Evolutionary conservation across 345 rosid genomes (phyloP), one percentile per base, ranked within the genome.

Genomic region (Citrus mangshanensis): DNA sequence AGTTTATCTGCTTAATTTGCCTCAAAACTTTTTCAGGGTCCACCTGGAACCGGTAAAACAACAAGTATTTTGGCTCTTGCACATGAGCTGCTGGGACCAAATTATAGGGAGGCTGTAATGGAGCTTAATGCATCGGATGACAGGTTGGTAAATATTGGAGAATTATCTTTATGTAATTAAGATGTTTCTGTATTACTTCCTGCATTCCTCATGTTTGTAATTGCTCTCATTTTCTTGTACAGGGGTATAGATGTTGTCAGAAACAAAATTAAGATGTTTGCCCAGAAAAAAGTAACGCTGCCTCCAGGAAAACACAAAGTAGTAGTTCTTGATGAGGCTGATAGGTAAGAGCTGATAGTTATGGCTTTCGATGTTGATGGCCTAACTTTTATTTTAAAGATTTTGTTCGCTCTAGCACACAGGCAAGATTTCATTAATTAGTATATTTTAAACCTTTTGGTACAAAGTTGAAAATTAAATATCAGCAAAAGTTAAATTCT

Each of bases 101-200:
- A 86, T 40, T 94, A 87, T 75, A 94, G 70, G 81, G 98, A 94
- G 79, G 97, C 94, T 78, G 98, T 96, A 83, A 70, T 94, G 68
- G 99, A 96, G 89, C 78, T 96, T 74, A 96, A 96, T 89, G 99
- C 99, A 69, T 96, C 98, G 1, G 98, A 96, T 88, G 99, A 96
- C 84, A 91, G 98, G 99, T 89, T 72, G 9, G 77, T 64, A 24
- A 78, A 54, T 6, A 12, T 30, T 7, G 14, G 35, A 51, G 9
- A 14, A 72, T 40, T 30, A 10, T 60, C 4, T 24, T 37, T 42
- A 3, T 42, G 70, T 40, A 14, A 61, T 34, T 82, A 56, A 27
- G 30, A 62, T 55, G 70, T 65, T 60, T 46, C 54, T 59, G 24
- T 51, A 65, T 14, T 40, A 65, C 38, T 73, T 77, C 27, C 18